Base-by-base conservation (phyloP, 441 rosid species). In the Kokia cookei region DNA sequence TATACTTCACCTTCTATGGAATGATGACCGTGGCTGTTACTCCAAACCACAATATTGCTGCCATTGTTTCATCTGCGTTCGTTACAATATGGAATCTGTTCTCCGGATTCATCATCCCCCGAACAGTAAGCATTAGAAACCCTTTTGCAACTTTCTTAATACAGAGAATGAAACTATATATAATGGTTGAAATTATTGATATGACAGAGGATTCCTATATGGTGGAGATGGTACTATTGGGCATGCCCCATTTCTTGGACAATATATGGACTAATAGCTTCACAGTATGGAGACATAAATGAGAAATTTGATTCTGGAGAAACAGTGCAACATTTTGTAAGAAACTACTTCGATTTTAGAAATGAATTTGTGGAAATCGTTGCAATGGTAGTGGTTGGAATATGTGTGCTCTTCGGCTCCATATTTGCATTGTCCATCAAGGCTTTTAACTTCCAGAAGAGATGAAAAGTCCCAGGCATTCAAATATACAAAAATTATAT, bases 181-280 rank as follows among this genome's bases (percentile, higher is more conserved):
- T 40, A 32, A 19, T 64, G 51, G 19, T 50, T 35, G n/a, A 42
- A 17, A 43, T 45, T 60, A 3, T 22, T 54, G 0, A n/a, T 13
- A 61, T 81, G 35, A 76, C 90, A 93, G 98, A 89, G 93, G 75
- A 85, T 90, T 54, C 97, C 98, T 0, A 53, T 83, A 2, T 91
- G 97, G 98, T 93, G 97, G 97, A 91, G 85, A 71, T 93, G 98
- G 97, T 88, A 90, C 82, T 89, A 79, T 71, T 90, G 98, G 94
- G 60, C 65, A 1, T 90, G 92, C 60, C 98, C 97, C 0, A 64
- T 90, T 32, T 54, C 94, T 2, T 92, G 94, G 94, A 87, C 93
- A 22, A 14, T 94, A 53, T 90, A 94, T 54, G 98, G 98, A 72
- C 54, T 92, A 54, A 76, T 88, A 62, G 85, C 83, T 72, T 85